Evolutionary conservation across 805 yeast species (phyloP).

Genomic region (Yamadazyma sp.): DNA sequence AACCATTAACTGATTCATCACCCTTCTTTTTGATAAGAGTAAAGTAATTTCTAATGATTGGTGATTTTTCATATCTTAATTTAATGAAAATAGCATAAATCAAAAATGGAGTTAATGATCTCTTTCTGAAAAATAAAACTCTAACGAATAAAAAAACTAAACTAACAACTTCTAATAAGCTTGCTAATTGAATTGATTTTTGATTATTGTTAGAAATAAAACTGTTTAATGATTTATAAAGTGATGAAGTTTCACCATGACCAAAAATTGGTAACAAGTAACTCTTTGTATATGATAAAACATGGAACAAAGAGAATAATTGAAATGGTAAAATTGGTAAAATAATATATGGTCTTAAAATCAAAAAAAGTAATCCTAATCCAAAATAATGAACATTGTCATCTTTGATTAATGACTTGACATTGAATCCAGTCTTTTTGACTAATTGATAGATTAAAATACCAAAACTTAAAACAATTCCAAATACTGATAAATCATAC

Average conservation of each 20-base stretch:
- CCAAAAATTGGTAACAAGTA: conserved; percentile 62
- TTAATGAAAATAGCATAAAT: conserved; percentile 65
- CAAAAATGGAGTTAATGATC: conserved; percentile 58
- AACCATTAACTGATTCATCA: conserved; percentile 28
- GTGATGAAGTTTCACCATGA: conserved; percentile 25
- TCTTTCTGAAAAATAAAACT: conserved; percentile 55
- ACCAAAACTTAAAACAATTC: conserved; percentile 71
- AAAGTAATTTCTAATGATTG: conserved; percentile 65
- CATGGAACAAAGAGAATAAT: conserved; percentile 79
- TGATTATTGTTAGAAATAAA: conserved; percentile 35
- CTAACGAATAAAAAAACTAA: conserved; percentile 45
- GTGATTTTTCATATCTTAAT: conserved; percentile 72
- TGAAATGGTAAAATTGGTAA: conserved; percentile 71
- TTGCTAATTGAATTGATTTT: conserved; percentile 38
- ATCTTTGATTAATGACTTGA: conserved; percentile 31
- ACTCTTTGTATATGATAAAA: conserved; percentile 64
- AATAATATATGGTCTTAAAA: conserved; percentile 56
- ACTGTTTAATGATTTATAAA: conserved; percentile 37
- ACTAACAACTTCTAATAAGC: conserved; percentile 42
- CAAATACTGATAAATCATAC: conserved; percentile 59
- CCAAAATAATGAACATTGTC: conserved; percentile 74
- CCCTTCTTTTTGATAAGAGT: conserved; percentile 60
- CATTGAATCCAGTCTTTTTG: conserved; percentile 26
- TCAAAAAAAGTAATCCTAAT: conserved; percentile 46
- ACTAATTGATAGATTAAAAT: conserved; percentile 63